A percentile compares a stretch with the other conserved stretches of the same genome.
These are phyloP conservation scores for Ustilago curta DNA, from an alignment of 1,284 basidiomycete genomes.

Conservation along the genomic window DNA sequence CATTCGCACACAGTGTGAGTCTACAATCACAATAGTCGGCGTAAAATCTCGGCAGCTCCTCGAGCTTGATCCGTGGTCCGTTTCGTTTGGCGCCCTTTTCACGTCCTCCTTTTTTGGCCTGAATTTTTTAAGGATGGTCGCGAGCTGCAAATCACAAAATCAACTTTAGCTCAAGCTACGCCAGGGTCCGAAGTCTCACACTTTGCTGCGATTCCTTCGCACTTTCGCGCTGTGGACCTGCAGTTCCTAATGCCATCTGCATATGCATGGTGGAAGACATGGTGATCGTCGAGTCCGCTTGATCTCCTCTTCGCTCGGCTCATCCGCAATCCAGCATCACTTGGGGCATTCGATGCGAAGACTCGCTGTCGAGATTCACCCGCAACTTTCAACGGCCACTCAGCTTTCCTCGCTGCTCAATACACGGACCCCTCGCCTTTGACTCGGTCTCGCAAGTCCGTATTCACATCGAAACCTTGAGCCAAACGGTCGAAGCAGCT, in stretches of 20 bases:
- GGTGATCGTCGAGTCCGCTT: background rate
- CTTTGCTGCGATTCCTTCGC: background rate
- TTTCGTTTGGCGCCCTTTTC: background rate
- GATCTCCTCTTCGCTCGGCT: background rate
- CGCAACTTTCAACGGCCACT: background rate
- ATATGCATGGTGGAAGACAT: constrained; percentile 1
- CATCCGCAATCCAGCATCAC: background rate
- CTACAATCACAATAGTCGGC: too few relatives aligned
- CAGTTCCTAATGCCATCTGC: background rate
- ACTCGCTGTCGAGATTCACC: background rate
- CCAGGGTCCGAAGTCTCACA: constrained; percentile 1
- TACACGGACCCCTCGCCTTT: constrained; percentile 1
- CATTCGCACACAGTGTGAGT: background rate
- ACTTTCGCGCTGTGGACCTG: background rate
- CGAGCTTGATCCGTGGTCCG: background rate
- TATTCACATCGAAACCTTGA: constrained; percentile 1
- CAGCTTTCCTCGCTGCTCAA: background rate
- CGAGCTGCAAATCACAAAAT: too few relatives aligned
- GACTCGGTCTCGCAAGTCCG: constrained; percentile 4
- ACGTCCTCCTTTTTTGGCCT: background rate
- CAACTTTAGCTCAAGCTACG: too few relatives aligned
- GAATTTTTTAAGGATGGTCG: background rate
- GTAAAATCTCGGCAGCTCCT: background rate
- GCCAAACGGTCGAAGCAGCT: background rate
- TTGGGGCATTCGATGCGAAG: background rate